Conservation (phyloP, 352 stramenopile genomes). For the Aphanomyces astaci region DNA sequence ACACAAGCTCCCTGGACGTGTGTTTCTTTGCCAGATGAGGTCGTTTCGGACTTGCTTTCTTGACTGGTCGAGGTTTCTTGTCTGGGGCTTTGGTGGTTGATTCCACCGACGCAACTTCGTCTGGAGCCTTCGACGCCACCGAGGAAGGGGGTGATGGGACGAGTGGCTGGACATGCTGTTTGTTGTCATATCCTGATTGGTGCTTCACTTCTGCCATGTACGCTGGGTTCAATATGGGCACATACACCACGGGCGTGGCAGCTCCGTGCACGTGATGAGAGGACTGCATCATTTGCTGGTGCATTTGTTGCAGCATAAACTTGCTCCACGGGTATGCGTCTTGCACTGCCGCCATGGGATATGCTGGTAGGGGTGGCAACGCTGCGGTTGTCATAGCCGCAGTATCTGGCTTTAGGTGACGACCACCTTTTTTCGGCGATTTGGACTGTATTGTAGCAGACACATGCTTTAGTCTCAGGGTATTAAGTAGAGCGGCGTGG, state of each 20-base stretch:
- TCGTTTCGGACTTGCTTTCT: background rate
- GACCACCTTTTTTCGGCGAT: background rate
- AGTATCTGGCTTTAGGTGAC: background rate
- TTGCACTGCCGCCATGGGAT: background rate
- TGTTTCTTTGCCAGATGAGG: background rate
- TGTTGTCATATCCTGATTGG: background rate
- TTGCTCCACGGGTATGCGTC: constrained; percentile 23
- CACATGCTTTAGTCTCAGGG: no score
- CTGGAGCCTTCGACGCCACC: background rate
- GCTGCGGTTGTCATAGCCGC: background rate
- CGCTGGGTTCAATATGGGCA: constrained; percentile 20
- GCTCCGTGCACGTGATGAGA: background rate
- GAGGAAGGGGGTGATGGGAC: background rate
- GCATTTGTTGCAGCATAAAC: constrained; percentile 20
- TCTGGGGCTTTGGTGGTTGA: background rate
- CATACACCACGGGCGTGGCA: constrained; percentile 13
- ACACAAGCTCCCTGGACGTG: background rate
- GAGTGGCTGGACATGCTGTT: background rate
- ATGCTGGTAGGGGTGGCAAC: background rate
- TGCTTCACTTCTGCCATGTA: constrained; percentile 21
- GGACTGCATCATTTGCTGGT: background rate
- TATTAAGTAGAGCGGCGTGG: no score
- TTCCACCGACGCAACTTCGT: background rate
- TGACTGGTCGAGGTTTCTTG: background rate
- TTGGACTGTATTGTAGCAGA: background rate